Base-by-base conservation (phyloP, 140 eudicot genomes). In the Anethum foeniculum region DNA sequence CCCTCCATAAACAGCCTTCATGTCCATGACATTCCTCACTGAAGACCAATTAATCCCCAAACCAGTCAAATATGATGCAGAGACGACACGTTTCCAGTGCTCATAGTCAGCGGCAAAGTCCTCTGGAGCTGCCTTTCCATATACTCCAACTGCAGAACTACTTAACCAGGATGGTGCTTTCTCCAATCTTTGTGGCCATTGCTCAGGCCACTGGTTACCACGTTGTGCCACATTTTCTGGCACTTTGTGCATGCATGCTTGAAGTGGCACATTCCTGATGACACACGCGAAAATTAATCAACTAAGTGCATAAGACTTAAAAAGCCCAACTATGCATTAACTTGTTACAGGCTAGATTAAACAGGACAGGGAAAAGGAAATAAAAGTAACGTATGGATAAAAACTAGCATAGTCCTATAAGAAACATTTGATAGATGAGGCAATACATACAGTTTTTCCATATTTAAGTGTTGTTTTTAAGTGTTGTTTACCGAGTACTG, bases 1-100 rank as follows among this genome's bases (percentile, higher is more conserved):
- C 96, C 96, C 96, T 86, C 96, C 96, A 6, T 90, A 90, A n/a
- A 86, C 83, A 41, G 96, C 86, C 52, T 86, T 87, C 96, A 90
- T 90, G 82, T 90, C 96, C 96, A 90, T 90, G 41, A 88, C 96
- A 44, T 90, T 90, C 84, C 96, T 85, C 75, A 90, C 88, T 0
- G 88, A 81, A 62, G 92, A 87, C 96, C 96, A 90, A 32, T 83
- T 87, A 54, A 90, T 88, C 77, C 92, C 96, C 73, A 90, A 72
- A 21, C 91, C 88, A 41, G 80, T 85, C 84, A 90, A 64, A 80
- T 90, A 90, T 36, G 96, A 90, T 54, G 89, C 80, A 23, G 88
- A 80, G 47, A 90, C 88, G 9, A 88, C 87, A 25, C 79, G 89
- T 80, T 88, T 88, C 92, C 96, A 88, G 85, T 90, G 85, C 75